These are phyloP conservation scores for Coffea canephora DNA, from an alignment of 257 asterid species.

Conservation along the genomic window DNA sequence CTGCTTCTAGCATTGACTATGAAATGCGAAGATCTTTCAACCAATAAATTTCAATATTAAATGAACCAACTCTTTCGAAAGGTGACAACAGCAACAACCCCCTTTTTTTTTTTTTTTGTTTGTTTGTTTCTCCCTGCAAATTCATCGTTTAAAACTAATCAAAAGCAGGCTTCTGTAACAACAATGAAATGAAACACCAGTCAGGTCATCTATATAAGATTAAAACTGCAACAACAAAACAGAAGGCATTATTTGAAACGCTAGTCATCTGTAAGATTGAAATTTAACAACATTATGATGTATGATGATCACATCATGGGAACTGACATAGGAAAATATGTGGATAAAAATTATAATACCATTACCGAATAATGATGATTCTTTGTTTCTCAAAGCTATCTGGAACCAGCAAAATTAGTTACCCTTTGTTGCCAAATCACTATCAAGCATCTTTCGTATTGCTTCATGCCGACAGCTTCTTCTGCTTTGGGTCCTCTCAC, in stretches of 20 bases:
- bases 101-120: too few species aligned
- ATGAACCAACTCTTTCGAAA: neutral
- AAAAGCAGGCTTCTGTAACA: too few species aligned
- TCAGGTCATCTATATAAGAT: too few species aligned
- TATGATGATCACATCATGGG: constrained; percentile 24
- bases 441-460: constrained; percentile 47
- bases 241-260: neutral
- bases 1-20: neutral
- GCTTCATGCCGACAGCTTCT: constrained; percentile 51
- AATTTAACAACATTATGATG: constrained; percentile 5
- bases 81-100: neutral
- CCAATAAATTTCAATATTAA: neutral
- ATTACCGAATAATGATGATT: constrained; percentile 31
- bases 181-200: neutral
- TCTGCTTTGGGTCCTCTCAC: constrained; percentile 47
- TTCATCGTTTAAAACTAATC: neutral
- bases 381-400: constrained; percentile 24
- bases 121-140: neutral
- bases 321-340: constrained; percentile 10
- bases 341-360: constrained; percentile 4
- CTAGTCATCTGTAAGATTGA: neutral
- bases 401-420: constrained; percentile 32
- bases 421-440: constrained; percentile 49
- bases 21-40: neutral
- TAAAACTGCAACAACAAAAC: too few species aligned